These are phyloP conservation scores for Coemansia sp. DNA, from an alignment of 192 early-diverging fungal species.

Conservation along the genomic window DNA sequence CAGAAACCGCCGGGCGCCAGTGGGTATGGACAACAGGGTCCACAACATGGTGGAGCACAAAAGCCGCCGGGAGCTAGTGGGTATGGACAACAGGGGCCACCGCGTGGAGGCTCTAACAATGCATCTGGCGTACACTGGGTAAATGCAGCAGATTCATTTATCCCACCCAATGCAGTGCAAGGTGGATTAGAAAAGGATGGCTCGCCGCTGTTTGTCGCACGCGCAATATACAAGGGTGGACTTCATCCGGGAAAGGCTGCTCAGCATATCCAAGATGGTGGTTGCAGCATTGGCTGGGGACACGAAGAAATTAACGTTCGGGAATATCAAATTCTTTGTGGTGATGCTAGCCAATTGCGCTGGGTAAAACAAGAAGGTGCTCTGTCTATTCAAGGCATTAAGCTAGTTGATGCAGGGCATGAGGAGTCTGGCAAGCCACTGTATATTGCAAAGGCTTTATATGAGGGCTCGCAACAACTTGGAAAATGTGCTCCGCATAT, in stretches of 20 bases:
- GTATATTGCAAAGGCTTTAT: constrained; percentile 51
- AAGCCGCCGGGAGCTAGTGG: background rate
- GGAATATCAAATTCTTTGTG: constrained; percentile 62
- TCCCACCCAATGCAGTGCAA: constrained; percentile 56
- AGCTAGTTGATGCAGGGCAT: constrained; percentile 39
- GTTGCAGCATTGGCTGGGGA: constrained; percentile 56
- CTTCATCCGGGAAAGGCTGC: constrained; percentile 55
- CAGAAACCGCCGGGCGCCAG: background rate
- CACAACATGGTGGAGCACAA: constrained; percentile 3
- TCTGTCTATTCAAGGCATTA: constrained; percentile 1
- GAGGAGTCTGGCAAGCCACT: constrained; percentile 53
- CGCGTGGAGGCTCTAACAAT: constrained; percentile 8
- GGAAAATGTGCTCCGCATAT: constrained; percentile 57
- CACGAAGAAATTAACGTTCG: constrained; percentile 52
- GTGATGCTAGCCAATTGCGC: constrained; percentile 55
- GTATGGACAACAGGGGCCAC: background rate
- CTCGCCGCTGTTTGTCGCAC: constrained; percentile 58
- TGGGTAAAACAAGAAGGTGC: constrained; percentile 55
- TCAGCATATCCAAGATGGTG: constrained; percentile 50
- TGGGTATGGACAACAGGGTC: background rate
- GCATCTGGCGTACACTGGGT: constrained; percentile 30
- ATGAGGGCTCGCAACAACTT: constrained; percentile 54
- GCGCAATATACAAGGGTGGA: constrained; percentile 54
- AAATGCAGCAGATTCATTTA: constrained; percentile 19
- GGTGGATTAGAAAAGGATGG: constrained; percentile 60